Percentiles rank a stretch among this genome's conserved stretches.
Evolutionary conservation across 2,329 filamentous ascomycete genomes (phyloP).

Genomic region (Cadophora malorum): DNA sequence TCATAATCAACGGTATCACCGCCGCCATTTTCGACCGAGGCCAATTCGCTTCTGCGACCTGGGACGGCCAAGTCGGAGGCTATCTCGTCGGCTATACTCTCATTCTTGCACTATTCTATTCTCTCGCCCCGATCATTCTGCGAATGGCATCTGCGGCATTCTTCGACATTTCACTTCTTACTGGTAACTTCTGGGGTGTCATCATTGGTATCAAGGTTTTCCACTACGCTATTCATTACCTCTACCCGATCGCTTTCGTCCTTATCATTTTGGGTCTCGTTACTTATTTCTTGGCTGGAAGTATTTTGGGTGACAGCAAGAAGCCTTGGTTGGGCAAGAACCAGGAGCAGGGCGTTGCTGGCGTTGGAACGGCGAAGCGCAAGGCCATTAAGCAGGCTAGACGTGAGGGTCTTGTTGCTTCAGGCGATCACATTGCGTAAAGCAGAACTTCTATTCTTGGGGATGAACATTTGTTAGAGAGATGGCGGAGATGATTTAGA

Average conservation of each 20-base stretch:
- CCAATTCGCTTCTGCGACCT: constrained; percentile 69
- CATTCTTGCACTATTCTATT: constrained; percentile 84
- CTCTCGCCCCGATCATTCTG: constrained; percentile 83
- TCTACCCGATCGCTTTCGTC: constrained; percentile 96
- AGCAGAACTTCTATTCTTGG: neutral
- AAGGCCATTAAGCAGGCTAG: constrained; percentile 67
- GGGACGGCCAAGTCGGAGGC: constrained; percentile 73
- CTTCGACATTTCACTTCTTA: constrained; percentile 94
- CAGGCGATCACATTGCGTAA: constrained; percentile 16
- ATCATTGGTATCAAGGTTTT: constrained; percentile 92
- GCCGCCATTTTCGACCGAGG: constrained; percentile 89
- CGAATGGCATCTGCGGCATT: constrained; percentile 91
- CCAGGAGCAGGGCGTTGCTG: constrained; percentile 81
- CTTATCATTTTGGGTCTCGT: constrained; percentile 86
- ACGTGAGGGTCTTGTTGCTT: constrained; percentile 38
- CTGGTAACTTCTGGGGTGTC: constrained; percentile 96
- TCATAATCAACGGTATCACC: constrained; percentile 90
- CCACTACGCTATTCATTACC: constrained; percentile 77
- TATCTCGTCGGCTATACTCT: constrained; percentile 93
- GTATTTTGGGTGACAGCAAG: constrained; percentile 81
- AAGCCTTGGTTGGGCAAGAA: constrained; percentile 94
- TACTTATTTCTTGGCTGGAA: constrained; percentile 86
- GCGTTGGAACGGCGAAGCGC: constrained; percentile 84
- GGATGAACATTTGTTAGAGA: neutral
- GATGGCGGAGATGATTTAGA: neutral